phyloP scores from a whole-genome alignment of 2,329 filamentous ascomycete genomes.

The Alternaria atra region DNA sequence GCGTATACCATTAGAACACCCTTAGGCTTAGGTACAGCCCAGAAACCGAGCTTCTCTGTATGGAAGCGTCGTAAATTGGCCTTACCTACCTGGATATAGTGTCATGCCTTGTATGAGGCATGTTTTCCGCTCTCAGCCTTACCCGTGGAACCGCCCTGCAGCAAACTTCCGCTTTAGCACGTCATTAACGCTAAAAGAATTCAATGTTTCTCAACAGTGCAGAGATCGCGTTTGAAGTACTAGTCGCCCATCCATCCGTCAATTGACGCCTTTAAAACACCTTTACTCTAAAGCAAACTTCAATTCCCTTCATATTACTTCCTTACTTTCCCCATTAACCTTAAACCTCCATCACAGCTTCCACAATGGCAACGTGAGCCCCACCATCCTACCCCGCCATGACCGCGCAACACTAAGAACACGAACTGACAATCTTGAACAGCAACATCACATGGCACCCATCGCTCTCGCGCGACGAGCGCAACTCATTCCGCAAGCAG shows the following conservation, averaged over 20 bases:
- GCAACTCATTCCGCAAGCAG: slow-evolving; percentile 78
- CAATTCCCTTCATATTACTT: not conserved
- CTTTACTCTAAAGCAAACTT: slow-evolving; percentile 7
- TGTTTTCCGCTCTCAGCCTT: slow-evolving; percentile 17
- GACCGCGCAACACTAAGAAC: slow-evolving; percentile 2
- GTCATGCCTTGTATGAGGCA: not conserved
- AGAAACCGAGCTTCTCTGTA: too few relatives aligned
- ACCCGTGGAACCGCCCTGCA: slow-evolving; percentile 18
- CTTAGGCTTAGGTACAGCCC: too few relatives aligned
- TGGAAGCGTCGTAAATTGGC: not conserved
- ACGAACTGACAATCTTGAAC: slow-evolving; percentile 25
- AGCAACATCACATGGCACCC: slow-evolving; percentile 94
- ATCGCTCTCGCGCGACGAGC: slow-evolving; percentile 80
- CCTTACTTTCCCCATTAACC: not conserved
- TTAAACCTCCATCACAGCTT: slow-evolving; percentile 2
- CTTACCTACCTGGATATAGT: not conserved
- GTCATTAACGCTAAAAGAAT: slow-evolving; percentile 41
- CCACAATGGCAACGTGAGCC: slow-evolving; percentile 49
- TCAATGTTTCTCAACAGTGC: slow-evolving; percentile 23
- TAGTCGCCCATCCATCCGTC: slow-evolving; percentile 20
- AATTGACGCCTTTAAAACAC: slow-evolving; percentile 13
- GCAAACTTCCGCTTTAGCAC: slow-evolving; percentile 20
- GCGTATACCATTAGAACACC: too few relatives aligned
- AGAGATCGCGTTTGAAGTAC: slow-evolving; percentile 14
- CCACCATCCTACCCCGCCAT: slow-evolving; percentile 37